Evolutionary conservation across 2,329 filamentous ascomycete genomes (phyloP).

Genomic region (Diaporthe sp.): DNA sequence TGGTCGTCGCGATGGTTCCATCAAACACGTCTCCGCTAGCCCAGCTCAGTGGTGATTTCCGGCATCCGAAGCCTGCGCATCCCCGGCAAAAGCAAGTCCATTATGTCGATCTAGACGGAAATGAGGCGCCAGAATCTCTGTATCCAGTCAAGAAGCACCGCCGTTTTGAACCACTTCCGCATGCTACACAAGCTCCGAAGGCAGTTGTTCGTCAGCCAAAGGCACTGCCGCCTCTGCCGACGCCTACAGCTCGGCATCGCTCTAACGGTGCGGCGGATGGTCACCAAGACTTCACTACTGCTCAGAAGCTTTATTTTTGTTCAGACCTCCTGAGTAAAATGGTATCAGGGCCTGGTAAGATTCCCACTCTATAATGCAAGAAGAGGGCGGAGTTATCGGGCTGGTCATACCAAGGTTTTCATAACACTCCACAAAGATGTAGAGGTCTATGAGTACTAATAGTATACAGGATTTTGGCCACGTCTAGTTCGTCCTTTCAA

Average conservation of each 20-base stretch:
- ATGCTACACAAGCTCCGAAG: slow-evolving; percentile 38
- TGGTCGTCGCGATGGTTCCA: slow-evolving; percentile 71
- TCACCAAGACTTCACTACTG: slow-evolving; percentile 47
- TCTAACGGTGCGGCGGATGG: slow-evolving; percentile 40
- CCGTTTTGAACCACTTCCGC: slow-evolving; percentile 46
- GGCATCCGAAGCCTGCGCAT: slow-evolving; percentile 35
- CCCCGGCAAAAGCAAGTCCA: slow-evolving; percentile 58
- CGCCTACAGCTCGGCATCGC: slow-evolving; percentile 45
- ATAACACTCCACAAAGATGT: too few species aligned
- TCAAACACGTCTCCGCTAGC: slow-evolving; percentile 54
- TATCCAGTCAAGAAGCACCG: slow-evolving; percentile 54
- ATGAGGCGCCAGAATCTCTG: slow-evolving; percentile 50
- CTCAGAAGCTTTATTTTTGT: slow-evolving; percentile 68
- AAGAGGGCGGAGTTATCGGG: too few species aligned
- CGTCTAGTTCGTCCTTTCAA: slow-evolving; percentile 72
- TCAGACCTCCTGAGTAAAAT: slow-evolving; percentile 67
- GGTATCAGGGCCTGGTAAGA: slow-evolving; percentile 69
- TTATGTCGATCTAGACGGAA: slow-evolving; percentile 56
- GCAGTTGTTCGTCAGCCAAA: slow-evolving; percentile 28
- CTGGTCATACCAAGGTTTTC: too few species aligned
- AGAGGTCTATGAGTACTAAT: not conserved
- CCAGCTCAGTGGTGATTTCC: slow-evolving; percentile 42
- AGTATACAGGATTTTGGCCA: slow-evolving; percentile 69
- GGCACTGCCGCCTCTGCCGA: slow-evolving; percentile 34
- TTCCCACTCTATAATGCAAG: not conserved